Percentiles rank a stretch among this genome's conserved stretches.
These are phyloP conservation scores for Rubia peregrina DNA, from an alignment of 305 asterid genomes.

Conservation along the genomic window DNA sequence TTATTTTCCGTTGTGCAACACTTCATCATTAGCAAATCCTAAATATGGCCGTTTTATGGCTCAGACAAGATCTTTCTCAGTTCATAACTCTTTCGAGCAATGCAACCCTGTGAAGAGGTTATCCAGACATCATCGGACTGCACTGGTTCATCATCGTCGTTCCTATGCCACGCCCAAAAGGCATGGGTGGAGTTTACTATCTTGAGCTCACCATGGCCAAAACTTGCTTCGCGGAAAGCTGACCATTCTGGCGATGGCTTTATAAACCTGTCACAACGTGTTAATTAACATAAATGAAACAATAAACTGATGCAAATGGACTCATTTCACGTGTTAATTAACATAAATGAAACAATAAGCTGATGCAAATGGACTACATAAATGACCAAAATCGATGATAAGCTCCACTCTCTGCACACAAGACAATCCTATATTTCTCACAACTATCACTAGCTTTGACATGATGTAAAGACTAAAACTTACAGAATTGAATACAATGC, in stretches of 20 bases:
- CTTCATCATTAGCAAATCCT: neutral
- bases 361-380: neutral
- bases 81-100: constrained; percentile 23
- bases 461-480: neutral
- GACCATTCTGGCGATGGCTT: constrained; percentile 66
- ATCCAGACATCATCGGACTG: constrained; percentile 61
- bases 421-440: neutral
- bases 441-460: neutral
- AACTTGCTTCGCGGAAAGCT: constrained; percentile 80
- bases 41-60: neutral
- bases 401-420: neutral
- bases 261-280: constrained; percentile 32
- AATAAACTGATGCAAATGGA: neutral
- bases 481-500: neutral
- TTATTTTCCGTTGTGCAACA: neutral
- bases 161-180: constrained; percentile 82
- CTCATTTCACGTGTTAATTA: no score
- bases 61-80: constrained; percentile 23
- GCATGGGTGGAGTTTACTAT: constrained; percentile 60
- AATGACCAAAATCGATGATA: no score
- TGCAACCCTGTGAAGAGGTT: constrained; percentile 48
- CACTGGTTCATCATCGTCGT: constrained; percentile 65
- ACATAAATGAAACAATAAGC: neutral
- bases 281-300: neutral
- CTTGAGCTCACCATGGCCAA: constrained; percentile 75